phyloP scores from a whole-genome alignment of 805 yeast genomes.

The Naumovozyma baii region DNA sequence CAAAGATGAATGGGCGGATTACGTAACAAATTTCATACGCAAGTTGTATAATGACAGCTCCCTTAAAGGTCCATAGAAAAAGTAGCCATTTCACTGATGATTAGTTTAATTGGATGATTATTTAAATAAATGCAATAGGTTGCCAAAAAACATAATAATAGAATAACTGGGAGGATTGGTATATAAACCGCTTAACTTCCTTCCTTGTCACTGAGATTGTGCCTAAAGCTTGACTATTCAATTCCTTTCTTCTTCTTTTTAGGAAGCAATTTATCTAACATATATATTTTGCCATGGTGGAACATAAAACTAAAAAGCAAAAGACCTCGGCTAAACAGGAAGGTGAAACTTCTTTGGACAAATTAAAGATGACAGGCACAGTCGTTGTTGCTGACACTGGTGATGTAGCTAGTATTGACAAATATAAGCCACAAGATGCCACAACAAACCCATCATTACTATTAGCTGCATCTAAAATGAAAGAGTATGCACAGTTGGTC shows the following conservation, averaged over 20 bases:
- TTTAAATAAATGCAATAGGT: no score
- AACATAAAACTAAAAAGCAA: constrained; percentile 28
- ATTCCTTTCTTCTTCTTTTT: neutral
- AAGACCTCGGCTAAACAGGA: constrained; percentile 26
- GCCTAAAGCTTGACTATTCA: no score
- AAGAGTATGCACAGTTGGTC: constrained; percentile 79
- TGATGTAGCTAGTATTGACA: constrained; percentile 95
- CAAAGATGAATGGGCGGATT: neutral
- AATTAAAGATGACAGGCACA: constrained; percentile 90
- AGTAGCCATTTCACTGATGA: no score
- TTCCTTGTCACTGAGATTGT: no score
- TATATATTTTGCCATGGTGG: constrained; percentile 10
- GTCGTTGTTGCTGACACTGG: constrained; percentile 98
- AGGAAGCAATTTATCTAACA: constrained; percentile 1
- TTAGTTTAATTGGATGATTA: no score
- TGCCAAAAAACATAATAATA: no score
- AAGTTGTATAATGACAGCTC: no score
- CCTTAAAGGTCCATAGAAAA: neutral
- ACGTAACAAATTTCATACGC: no score
- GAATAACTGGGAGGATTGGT: no score
- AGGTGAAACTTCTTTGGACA: constrained; percentile 61
- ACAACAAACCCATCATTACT: constrained; percentile 98
- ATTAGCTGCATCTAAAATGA: constrained; percentile 86
- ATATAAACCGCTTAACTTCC: no score
- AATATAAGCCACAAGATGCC: constrained; percentile 97